Base-by-base conservation (phyloP, 2,329 filamentous ascomycete species). In the Aquanectria penicillioides region DNA sequence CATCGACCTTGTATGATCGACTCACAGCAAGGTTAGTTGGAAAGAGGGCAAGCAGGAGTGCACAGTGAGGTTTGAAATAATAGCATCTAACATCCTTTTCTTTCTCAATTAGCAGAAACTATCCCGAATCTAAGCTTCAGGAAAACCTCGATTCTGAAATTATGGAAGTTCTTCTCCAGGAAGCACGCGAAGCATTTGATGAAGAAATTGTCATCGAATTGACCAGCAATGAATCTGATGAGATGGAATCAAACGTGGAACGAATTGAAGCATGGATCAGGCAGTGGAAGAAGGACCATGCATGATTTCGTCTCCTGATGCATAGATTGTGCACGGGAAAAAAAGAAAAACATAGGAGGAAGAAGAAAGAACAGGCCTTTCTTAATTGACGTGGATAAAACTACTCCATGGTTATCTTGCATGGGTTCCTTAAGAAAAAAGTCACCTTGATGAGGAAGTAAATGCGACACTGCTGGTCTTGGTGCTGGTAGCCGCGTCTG, bases 91-190 rank as follows among this genome's bases (percentile, higher is more conserved):
- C 53, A 43, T 29, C 4, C 13, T 4, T 2, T 36, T 13, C 25
- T 17, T n/a, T 23, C 22, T 29, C 13, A 11, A 29, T 11, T 2
- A 22, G 44, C 33, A 91, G 90, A 65, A 90, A 92, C 62, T 97
- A 97, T 75, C 83, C 86, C 61, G 92, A 95, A 72, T 83, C 85
- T 62, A 99, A 99, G 76, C 81, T 99, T 37, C 92, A 98, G 75
- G 95, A 98, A 76, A 99, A 99, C 73, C 81, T 99, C 59, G 95
- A 99, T 76, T 91, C 92, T 25, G 95, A 99, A 80, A 98, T 99
- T 73, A 98, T 99, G 89, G 91, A 97, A 72, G 92, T 98, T 22
- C 80, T 99, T 54, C 81, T 97, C 17, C 90, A 97, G 67, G 95
- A 99, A 80, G 95, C 95, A 26, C 83, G 88, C 59, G 94, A 97